Evolutionary conservation across 1,284 basidiomycete species (phyloP).

Genomic region (Cryptococcus hybrid): DNA sequence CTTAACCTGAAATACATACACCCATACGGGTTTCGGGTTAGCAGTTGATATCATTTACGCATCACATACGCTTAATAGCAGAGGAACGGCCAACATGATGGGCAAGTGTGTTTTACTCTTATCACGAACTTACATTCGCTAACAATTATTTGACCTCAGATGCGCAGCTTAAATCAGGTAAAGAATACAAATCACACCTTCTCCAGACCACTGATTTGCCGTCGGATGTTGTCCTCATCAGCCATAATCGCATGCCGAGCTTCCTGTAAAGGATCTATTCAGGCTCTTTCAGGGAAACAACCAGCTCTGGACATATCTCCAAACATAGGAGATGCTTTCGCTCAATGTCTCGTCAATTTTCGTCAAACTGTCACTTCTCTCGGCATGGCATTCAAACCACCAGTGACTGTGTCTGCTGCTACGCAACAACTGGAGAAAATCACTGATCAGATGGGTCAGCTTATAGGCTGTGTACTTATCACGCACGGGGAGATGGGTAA

Average conservation of each 20-base stretch:
- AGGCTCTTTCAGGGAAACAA: background rate
- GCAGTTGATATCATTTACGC: no score
- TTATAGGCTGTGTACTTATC: constrained; percentile 32
- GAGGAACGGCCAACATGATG: no score
- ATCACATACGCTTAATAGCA: no score
- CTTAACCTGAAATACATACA: no score
- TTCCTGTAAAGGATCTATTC: background rate
- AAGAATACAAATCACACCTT: no score
- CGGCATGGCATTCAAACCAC: constrained; percentile 43
- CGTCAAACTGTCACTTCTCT: constrained; percentile 31
- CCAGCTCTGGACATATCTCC: constrained; percentile 4
- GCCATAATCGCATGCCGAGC: background rate
- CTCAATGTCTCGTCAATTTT: constrained; percentile 22
- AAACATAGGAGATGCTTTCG: constrained; percentile 21
- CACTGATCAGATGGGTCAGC: constrained; percentile 27
- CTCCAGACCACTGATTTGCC: no score
- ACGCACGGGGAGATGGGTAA: constrained; percentile 20
- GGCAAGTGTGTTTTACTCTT: no score
- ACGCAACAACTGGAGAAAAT: constrained; percentile 33
- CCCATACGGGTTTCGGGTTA: no score
- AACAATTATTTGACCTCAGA: no score
- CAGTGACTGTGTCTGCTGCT: constrained; percentile 32
- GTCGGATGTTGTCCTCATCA: background rate
- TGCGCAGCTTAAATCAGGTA: no score
- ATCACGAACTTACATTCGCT: no score